Percentiles rank a stretch among this genome's conserved stretches.
Conservation (phyloP, 2,329 filamentous ascomycete genomes). For the Nothophoma quercina region DNA sequence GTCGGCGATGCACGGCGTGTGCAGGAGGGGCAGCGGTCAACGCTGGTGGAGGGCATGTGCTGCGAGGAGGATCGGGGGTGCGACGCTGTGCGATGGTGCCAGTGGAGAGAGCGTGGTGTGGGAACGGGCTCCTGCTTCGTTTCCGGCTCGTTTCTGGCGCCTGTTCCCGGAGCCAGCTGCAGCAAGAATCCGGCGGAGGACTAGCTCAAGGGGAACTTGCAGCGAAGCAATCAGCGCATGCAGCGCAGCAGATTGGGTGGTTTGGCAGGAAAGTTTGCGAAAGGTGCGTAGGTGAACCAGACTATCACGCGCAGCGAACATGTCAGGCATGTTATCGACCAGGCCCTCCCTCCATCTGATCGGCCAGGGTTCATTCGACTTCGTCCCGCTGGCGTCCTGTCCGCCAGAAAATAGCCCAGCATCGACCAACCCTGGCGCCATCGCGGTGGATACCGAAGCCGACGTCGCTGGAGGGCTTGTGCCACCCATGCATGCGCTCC, state of each 20-base stretch:
- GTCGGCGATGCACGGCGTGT: constrained; percentile 2
- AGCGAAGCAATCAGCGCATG: constrained; percentile 12
- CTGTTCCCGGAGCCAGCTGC: constrained; percentile 9
- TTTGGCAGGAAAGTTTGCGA: constrained; percentile 1
- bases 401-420: constrained; percentile 12
- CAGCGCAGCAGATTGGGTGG: constrained; percentile 3
- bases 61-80: constrained; percentile 14
- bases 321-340: constrained; percentile 9
- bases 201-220: constrained; percentile 22
- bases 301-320: neutral
- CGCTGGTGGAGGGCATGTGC: constrained; percentile 25
- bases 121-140: constrained; percentile 4
- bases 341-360: constrained; percentile 18
- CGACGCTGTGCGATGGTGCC: constrained; percentile 10
- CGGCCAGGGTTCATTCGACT: constrained; percentile 15
- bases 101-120: constrained; percentile 4
- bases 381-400: constrained; percentile 20
- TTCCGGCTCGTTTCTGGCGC: neutral
- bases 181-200: constrained; percentile 8
- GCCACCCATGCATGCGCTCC: constrained; percentile 13
- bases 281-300: neutral
- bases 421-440: constrained; percentile 9
- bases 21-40: constrained; percentile 5
- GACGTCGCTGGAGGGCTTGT: neutral
- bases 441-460: neutral